Conservation (phyloP, 352 stramenopile genomes). For the Hyaloperonospora brassicae region DNA sequence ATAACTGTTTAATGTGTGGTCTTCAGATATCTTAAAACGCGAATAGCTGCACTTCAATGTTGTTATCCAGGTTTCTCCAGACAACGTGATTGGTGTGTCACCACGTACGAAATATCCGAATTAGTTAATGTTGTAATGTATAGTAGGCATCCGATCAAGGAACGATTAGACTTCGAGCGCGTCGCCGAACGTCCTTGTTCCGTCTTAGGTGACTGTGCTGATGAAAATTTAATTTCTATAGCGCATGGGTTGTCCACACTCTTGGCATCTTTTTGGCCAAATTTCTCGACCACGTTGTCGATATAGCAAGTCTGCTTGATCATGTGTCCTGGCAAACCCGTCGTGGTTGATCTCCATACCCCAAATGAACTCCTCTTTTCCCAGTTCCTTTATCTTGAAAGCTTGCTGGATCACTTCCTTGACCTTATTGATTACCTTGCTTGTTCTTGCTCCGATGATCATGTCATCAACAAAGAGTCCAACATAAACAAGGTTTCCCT, state of each 20-base stretch:
- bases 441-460: slow-evolving; percentile 8
- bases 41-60: slow-evolving; percentile 2
- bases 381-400: slow-evolving; percentile 21
- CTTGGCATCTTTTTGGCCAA: slow-evolving; percentile 13
- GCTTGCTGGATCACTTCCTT: slow-evolving; percentile 4
- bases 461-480: slow-evolving; percentile 5
- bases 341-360: slow-evolving; percentile 20
- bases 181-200: slow-evolving; percentile 1
- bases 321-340: not conserved
- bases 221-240: not conserved
- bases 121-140: slow-evolving; percentile 13
- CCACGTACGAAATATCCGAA: slow-evolving; percentile 6
- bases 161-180: slow-evolving; percentile 6
- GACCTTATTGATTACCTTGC: slow-evolving; percentile 3
- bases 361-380: slow-evolving; percentile 12
- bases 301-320: slow-evolving; percentile 20
- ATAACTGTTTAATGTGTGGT: slow-evolving; percentile 1
- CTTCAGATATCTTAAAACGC: slow-evolving; percentile 8
- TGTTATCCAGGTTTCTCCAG: slow-evolving; percentile 4
- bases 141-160: slow-evolving; percentile 6
- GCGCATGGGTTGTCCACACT: slow-evolving; percentile 6
- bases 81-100: slow-evolving; percentile 6
- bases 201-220: not conserved
- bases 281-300: slow-evolving; percentile 6
- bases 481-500: slow-evolving; percentile 5